Base-by-base conservation (phyloP, 2,329 filamentous ascomycete species). In the Aspergillus terreus region DNA sequence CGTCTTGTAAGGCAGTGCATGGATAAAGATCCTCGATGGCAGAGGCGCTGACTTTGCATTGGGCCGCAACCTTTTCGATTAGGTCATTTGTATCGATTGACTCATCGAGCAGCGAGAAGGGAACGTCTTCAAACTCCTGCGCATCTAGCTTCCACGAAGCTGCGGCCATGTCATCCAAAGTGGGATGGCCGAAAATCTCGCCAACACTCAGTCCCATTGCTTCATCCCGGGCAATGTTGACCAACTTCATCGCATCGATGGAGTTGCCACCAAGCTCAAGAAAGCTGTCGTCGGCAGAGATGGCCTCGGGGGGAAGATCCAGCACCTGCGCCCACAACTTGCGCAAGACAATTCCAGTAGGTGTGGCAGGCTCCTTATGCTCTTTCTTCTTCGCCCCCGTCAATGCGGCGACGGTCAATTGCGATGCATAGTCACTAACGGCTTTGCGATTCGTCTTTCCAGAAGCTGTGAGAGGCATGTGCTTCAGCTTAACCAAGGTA, bases 11-110 rank as follows among this genome's bases (percentile, higher is more conserved):
- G 4, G 65, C 54, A 6, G 61, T 68, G 38, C 64, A 67, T 12
- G 67, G 65, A 44, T 67, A 69, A 5, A 65, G 54, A 45, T 68
- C 66, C 35, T 65, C 59, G 47, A 70, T 59, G 9, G 49, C 46
- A 1, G 49, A 42, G 9, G 32, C 12, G 17, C 55, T 44, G n/a
- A 65, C 49, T 9, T 52, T 38, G 47, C 63, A 67, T 15, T 58
- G 51, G 6, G 14, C 15, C 11, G 55, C 49, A 11, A 52, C 51
- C 23, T 53, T 35, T 11, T 51, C 19, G 11, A 57, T 15, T 10
- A 57, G 38, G 14, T 15, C 43, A 9, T 41, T 41, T 7, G 19
- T 12, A n/a, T 49, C 15, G 12, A 30, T 19, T 15, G 4, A 15
- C 5, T 42, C 33, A 7, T 17, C 7, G 15, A 57, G 38, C 15